Base-by-base conservation (phyloP, 495 filamentous ascomycete species). In the Penicillium robsamsonii region DNA sequence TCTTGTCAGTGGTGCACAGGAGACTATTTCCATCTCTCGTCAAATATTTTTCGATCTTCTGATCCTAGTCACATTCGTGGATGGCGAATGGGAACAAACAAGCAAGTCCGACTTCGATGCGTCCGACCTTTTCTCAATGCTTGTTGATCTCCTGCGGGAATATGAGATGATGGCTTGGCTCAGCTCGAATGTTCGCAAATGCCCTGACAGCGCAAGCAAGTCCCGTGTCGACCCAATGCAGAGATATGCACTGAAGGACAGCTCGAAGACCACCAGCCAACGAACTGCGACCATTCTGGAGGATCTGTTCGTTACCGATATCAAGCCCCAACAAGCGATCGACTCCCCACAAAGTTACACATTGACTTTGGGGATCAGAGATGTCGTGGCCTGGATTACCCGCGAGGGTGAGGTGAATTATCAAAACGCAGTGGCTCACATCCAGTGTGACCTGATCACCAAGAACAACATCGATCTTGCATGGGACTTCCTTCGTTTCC, bases 121-220 rank as follows among this genome's bases (percentile, higher is more conserved):
- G 22, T 79, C 83, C 18, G 71, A 78, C 5, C 70, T 96, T 1
- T 97, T 87, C 64, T 73, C 76, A 29, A 81, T 82, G 10, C 67
- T 96, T 10, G 69, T 95, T 5, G 71, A 77, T 33, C 77, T 84
- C 49, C 76, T 97, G 15, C 80, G 83, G 35, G 83, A 91, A 63
- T 84, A 90, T 58, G 84, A 90, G 50, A 79, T 97, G 57, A 76
- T 96, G 65, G 75, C 73, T 56, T 99, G 93, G 93, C 81, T 97
- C 59, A 81, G 84, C 43, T 84, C 75, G 44, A 88, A 79, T 55
- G 68, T 64, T 17, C 73, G 76, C 24, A 66, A 68, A 41, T 71
- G 61, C 31, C 49, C 66, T 24, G 70, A 70, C 11, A 58, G 49
- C 50, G 41, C 50, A 15, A 35, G 59, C 5, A 53, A 54, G n/a